Base-by-base conservation (phyloP, 495 filamentous ascomycete species). In the Hypomontagnella monticulosa region DNA sequence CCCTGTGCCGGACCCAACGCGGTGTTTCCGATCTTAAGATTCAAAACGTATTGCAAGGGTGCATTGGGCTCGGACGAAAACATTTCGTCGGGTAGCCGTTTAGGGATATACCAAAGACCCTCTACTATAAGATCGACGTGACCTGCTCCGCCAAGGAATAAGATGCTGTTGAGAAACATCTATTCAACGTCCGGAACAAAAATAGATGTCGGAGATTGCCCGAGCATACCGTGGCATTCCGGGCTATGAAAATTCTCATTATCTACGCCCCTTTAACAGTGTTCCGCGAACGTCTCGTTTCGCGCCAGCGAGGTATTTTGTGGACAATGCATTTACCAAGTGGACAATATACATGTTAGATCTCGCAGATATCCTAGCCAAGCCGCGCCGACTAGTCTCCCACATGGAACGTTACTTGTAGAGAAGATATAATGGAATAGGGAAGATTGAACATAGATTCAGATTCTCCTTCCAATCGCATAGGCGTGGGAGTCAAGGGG, bases 201-300 rank as follows among this genome's bases (percentile, higher is more conserved):
- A 67, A 61, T 61, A 67, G 63, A 52, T 56, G 59, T 50, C 57
- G 44, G 56, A 61, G 14, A 44, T 20, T 49, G 38, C 23, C 52
- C 51, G 46, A 33, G 14, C 8, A 41, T 42, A 42, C 19, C 20
- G 44, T 61, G 52, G 57, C 40, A 42, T 42, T 38, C 33, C 12
- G 15, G 34, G 19, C 9, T 11, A 50, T 41, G 19, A 18, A 12
- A 58, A 49, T 49, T 18, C 7, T 9, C 16, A 2, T 19, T 15
- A 43, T 43, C 14, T 34, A 23, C 38, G 14, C 50, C 50, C 50
- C 50, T 19, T 53, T 53, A 19, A 18, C 16, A 12, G n/a, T 27
- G 6, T 27, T 27, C 23, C 6, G 6, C 6, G 23, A 2, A 27
- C 23, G 6, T 27, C 23, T 27, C 23, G 23, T 27, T 6, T 27